These are phyloP conservation scores for Andrographis paniculata DNA, from an alignment of 305 asterid species.

Conservation along the genomic window DNA sequence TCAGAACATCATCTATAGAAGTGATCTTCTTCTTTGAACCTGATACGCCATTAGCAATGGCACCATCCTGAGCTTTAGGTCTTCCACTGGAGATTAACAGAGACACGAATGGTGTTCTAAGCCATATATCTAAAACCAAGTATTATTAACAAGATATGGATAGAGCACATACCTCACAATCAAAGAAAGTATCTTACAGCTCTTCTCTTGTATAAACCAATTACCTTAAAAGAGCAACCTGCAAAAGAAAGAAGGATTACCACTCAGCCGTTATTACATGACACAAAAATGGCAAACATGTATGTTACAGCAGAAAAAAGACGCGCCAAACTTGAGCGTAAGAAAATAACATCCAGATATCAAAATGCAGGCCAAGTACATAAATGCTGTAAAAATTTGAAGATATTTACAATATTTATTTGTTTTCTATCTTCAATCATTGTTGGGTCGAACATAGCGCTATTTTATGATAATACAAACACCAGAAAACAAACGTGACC, in stretches of 20 bases:
- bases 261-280: conserved; percentile 14
- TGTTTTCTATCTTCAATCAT: not conserved
- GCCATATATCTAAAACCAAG: conserved; percentile 12
- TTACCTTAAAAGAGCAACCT: conserved; percentile 88
- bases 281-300: conserved; percentile 7
- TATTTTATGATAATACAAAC: conserved; percentile 5
- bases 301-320: not conserved
- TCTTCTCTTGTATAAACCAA: conserved; percentile 94
- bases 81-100: conserved; percentile 64
- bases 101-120: conserved; percentile 15
- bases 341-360: conserved; percentile 3
- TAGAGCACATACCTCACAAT: conserved; percentile 79
- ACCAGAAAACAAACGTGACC: too few relatives aligned
- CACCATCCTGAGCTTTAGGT: conserved; percentile 46
- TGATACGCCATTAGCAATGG: conserved; percentile 41
- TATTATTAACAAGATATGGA: conserved; percentile 16
- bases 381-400: conserved; percentile 7
- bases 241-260: conserved; percentile 23
- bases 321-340: not conserved
- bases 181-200: conserved; percentile 86
- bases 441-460: conserved; percentile 6
- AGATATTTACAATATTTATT: conserved; percentile 5
- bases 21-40: conserved; percentile 50
- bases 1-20: conserved; percentile 62
- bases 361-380: conserved; percentile 7